Percentiles rank a stretch among this genome's conserved stretches.
phyloP scores from a whole-genome alignment of 2,329 filamentous ascomycete species.

The Alternaria gaisen region DNA sequence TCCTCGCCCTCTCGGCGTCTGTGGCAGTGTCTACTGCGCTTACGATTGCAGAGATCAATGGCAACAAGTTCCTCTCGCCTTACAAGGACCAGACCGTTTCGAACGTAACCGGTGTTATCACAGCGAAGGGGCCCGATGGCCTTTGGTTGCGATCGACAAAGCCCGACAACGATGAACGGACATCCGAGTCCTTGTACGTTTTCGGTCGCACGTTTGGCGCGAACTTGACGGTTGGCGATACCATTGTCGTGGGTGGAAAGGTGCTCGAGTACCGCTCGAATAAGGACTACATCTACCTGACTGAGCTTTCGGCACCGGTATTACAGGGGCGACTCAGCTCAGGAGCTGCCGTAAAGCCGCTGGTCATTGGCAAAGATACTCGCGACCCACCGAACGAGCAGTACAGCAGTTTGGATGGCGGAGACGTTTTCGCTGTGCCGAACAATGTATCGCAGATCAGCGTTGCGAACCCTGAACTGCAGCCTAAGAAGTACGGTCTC shows the following conservation, averaged over 20 bases:
- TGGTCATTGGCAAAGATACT: conserved; percentile 68
- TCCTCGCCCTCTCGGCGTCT: conserved; percentile 30
- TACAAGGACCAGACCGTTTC: conserved; percentile 65
- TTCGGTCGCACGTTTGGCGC: conserved; percentile 62
- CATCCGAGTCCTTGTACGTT: conserved; percentile 73
- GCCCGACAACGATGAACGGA: conserved; percentile 64
- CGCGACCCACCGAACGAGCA: conserved; percentile 67
- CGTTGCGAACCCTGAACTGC: conserved; percentile 66
- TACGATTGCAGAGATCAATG: conserved; percentile 71
- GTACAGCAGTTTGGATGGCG: conserved; percentile 70
- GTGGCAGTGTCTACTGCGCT: conserved; percentile 28
- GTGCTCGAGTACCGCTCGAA: conserved; percentile 68
- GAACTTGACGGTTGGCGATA: conserved; percentile 64
- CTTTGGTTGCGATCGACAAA: conserved; percentile 70
- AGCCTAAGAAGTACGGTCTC: conserved; percentile 70
- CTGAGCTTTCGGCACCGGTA: conserved; percentile 66
- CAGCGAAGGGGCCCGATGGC: conserved; percentile 68
- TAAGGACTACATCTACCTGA: conserved; percentile 68
- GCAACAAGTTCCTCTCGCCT: conserved; percentile 69
- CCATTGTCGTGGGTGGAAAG: conserved; percentile 67
- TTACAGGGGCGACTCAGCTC: conserved; percentile 64
- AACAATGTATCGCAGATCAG: conserved; percentile 69
- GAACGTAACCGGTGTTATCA: conserved; percentile 70
- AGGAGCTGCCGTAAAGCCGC: conserved; percentile 63
- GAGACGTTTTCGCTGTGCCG: conserved; percentile 71